Base-by-base conservation (phyloP, 257 asterid species). In the Gynochthodes officinalis region DNA sequence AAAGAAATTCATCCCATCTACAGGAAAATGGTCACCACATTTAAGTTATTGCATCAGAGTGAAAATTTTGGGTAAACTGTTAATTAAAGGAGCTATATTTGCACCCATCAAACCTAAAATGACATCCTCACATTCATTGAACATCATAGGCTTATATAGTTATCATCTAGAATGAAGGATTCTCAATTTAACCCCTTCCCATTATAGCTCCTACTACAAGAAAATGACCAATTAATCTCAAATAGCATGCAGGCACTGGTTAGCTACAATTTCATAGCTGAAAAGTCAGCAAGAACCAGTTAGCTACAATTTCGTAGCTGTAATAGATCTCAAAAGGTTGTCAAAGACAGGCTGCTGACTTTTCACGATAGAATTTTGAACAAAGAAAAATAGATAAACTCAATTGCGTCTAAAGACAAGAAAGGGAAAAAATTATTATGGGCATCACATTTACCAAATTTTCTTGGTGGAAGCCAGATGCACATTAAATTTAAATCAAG, bases 161-260 rank as follows among this genome's bases (percentile, higher is more conserved):
- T 18, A 19, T 7, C 1, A 1, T 50, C 23, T 18, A 50, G 23
- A 50, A 15, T n/a, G 55, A 19, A 42, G 48, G 48, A 6, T 7
- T 42, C 12, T 42, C 48, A 42, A 30, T 59, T 14, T 59, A 28
- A 32, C 18, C 42, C 19, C 43, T 15, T 21, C 65, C 43, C 28
- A 43, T n/a, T 10, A 57, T 18, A 18, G 30, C 44, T 10, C 57
- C 46, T 9, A 0, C 25, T 11, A 27, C 30, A 27, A 15, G 37
- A 30, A 50, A 69, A 69, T 53, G 52, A 40, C 73, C 64, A 35
- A 55, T 18, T 23, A 70, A 70, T 23, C 16, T 42, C 48, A 1
- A 7, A 42, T 42, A 42, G 48, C 13, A 6, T 42, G 48, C 40
- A 67, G 19, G 59, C 39, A 58, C 54, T 8, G 32, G 59, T 54